These are phyloP conservation scores for Quercus engelmannii DNA, from an alignment of 306 rosid genomes.

Conservation along the genomic window DNA sequence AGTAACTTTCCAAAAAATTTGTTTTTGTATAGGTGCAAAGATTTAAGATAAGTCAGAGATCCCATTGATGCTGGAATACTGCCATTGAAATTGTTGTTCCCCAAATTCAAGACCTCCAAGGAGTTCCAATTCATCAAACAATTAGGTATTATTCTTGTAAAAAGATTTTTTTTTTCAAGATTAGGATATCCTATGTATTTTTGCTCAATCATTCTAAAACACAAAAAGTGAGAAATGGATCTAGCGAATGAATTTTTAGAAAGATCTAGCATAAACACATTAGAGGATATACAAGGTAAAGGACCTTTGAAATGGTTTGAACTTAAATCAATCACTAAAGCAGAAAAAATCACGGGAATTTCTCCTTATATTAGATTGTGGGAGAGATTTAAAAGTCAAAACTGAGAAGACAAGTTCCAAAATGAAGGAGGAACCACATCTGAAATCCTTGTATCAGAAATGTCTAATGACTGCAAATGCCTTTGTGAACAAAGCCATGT, in stretches of 20 bases:
- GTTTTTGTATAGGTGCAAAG: slow-evolving; percentile 21
- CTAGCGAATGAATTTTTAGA: background rate
- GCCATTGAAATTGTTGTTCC: no score
- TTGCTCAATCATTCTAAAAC: background rate
- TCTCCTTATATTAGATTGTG: no score
- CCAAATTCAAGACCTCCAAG: no score
- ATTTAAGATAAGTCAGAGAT: background rate
- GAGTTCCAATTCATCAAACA: no score
- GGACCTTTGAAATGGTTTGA: slow-evolving; percentile 3
- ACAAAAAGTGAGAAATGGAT: background rate
- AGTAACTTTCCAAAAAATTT: background rate
- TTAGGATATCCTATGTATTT: background rate
- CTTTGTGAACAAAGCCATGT: slow-evolving; percentile 15
- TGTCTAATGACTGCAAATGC: background rate
- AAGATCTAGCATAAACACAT: background rate
- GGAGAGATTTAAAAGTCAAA: no score
- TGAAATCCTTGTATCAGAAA: slow-evolving; percentile 4
- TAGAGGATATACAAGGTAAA: background rate
- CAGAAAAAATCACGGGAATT: no score
- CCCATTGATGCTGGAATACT: no score
- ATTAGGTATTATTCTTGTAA: no score
- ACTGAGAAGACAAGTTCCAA: background rate
- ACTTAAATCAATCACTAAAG: background rate
- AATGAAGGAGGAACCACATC: slow-evolving; percentile 11
- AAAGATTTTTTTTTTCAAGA: background rate